A percentile compares a stretch with the other conserved stretches of the same genome.
Evolutionary conservation across 75 land plant genomes (phyloP).

Genomic region (Selaginella moellendorffii): DNA sequence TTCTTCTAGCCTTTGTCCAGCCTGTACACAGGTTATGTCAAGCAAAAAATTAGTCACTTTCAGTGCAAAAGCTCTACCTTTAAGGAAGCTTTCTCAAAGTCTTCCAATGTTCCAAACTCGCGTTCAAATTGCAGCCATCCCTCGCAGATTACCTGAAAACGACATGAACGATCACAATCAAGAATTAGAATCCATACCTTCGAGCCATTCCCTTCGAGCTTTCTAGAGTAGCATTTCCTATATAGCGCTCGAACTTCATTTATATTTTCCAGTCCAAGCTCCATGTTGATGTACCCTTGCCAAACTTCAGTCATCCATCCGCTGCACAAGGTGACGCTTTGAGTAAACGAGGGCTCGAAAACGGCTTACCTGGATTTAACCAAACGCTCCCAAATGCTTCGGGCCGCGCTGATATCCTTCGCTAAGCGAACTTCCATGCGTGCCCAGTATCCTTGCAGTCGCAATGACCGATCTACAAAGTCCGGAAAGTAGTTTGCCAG

Average conservation of each 20-base stretch:
- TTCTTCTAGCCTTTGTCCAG: slow-evolving; percentile 53
- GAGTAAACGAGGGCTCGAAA: too few species aligned
- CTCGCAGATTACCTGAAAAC: slow-evolving; percentile 58
- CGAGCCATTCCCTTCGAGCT: slow-evolving; percentile 75
- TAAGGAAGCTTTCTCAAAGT: slow-evolving; percentile 51
- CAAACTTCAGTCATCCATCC: slow-evolving; percentile 69
- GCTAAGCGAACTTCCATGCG: slow-evolving; percentile 44
- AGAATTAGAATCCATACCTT: slow-evolving; percentile 66
- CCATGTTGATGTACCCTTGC: slow-evolving; percentile 80
- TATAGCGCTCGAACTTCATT: slow-evolving; percentile 81
- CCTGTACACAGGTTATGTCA: slow-evolving; percentile 23
- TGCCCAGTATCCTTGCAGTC: slow-evolving; percentile 77
- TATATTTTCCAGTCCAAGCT: slow-evolving; percentile 43
- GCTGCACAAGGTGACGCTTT: too few species aligned
- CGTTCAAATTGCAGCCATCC: slow-evolving; percentile 83
- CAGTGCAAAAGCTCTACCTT: slow-evolving; percentile 35
- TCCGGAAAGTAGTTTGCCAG: slow-evolving; percentile 41
- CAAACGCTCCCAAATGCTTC: slow-evolving; percentile 85
- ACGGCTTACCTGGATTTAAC: slow-evolving; percentile 75
- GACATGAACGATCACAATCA: too few species aligned
- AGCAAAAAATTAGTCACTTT: neutral
- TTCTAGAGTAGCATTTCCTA: slow-evolving; percentile 79
- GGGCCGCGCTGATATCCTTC: slow-evolving; percentile 68
- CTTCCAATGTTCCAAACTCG: slow-evolving; percentile 74
- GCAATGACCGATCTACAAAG: slow-evolving; percentile 36